These are phyloP conservation scores for Mycena galericulata DNA, from an alignment of 768 basidiomycete species.

Conservation along the genomic window DNA sequence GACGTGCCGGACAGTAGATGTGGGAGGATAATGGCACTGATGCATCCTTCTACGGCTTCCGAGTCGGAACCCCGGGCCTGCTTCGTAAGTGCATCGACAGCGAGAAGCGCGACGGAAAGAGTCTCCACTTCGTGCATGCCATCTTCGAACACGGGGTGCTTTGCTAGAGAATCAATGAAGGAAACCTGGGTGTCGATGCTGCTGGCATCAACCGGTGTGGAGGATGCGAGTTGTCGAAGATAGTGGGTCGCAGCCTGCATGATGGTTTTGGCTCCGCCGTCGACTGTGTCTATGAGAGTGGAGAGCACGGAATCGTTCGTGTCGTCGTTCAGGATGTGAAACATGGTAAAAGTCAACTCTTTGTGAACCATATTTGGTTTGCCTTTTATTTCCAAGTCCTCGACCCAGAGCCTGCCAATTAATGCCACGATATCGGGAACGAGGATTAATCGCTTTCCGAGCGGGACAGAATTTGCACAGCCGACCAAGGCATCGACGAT, in stretches of 20 bases:
- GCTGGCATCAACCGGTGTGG: background rate
- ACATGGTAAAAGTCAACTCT: conserved; percentile 25
- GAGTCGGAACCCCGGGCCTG: background rate
- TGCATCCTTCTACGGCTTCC: conserved; percentile 1
- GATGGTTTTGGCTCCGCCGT: conserved; percentile 22
- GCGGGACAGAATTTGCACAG: conserved; percentile 22
- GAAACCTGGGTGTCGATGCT: background rate
- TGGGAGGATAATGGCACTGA: conserved; percentile 10
- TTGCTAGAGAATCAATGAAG: conserved; percentile 17
- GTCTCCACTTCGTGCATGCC: conserved; percentile 26
- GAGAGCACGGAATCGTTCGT: conserved; percentile 16
- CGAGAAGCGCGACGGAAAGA: conserved; percentile 3
- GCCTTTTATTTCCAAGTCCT: conserved; percentile 20
- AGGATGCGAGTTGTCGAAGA: conserved; percentile 18
- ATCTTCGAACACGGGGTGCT: conserved; percentile 11
- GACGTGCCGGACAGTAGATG: conserved; percentile 24
- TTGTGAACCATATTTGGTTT: conserved; percentile 23
- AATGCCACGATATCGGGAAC: conserved; percentile 24
- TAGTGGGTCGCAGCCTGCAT: conserved; percentile 18
- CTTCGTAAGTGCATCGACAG: conserved; percentile 8
- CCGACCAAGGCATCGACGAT: conserved; percentile 25
- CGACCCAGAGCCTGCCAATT: conserved; percentile 26
- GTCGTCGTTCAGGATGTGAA: conserved; percentile 24
- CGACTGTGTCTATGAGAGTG: conserved; percentile 16
- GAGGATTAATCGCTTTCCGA: conserved; percentile 21